Base-by-base conservation (phyloP, 805 yeast genomes). In the Kuraishia molischiana region DNA sequence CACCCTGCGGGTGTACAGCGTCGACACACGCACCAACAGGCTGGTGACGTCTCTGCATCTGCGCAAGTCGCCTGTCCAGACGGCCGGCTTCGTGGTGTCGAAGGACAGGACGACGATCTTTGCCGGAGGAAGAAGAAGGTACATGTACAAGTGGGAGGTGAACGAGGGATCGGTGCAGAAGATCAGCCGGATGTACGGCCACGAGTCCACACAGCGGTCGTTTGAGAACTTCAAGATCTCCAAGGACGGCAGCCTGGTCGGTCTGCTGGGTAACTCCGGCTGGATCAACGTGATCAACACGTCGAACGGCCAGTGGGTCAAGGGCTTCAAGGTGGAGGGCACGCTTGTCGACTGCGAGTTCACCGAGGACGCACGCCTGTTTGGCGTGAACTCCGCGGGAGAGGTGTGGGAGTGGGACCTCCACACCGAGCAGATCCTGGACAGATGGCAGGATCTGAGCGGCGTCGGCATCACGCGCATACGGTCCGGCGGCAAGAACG, bases 71-170 rank as follows among this genome's bases (percentile, higher is more conserved):
- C 96, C 97, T 4, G 69, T 92, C 34, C 83, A 80, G 46, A 72
- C 84, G 0, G 89, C 95, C 24, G 59, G 64, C 43, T 86, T 85
- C 58, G 14, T 11, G 37, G 32, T 17, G 17, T 18, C 19, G 6
- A 15, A 38, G 74, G 66, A 35, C 61, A 67, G 11, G 41, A 47
- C 44, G 69, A 65, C 51, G 47, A 77, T 90, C 8, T 80, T 75
- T 53, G 84, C 94, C 2, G 95, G 83, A 43, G 98, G 97, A 42
- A 77, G 97, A 62, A 76, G 98, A 64, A 72, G 85, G 41, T 89
- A 80, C 54, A 79, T 92, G 85, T 85, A 83, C 61, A 79, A 86
- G 35, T 89, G 97, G 95, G 89, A 87, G 57, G 66, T 92, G 36
- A 54, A 57, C 38, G 45, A 42, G 38, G 74, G 76, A 13, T 62